Evolutionary conservation across 495 filamentous ascomycete genomes (phyloP), one percentile per base, ranked within the genome.

Genomic region (Neurospora sp.): DNA sequence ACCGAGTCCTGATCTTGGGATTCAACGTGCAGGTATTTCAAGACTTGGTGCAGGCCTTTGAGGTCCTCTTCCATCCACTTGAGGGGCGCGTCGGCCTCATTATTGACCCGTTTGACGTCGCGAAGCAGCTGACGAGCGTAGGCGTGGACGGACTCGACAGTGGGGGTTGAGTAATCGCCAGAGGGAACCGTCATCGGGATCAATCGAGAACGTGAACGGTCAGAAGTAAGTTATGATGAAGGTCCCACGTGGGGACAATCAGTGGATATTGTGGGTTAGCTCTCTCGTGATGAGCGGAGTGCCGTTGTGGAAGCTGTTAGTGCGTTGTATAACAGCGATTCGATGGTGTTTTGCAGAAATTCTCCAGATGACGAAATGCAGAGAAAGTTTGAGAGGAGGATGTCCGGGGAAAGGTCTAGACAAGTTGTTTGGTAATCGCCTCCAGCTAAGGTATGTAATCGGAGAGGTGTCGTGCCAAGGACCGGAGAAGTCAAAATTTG

Each of bases 11-110:
- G 78, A 69, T 86, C 85, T 72, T 84, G 81, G 71, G 80, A 79
- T 75, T 89, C 86, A 70, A 81, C 79, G 59, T 83, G 83, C 5
- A 90, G 81, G 70, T 88, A 82, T 40, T 83, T 81, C 11, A 89
- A 79, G 7, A 82, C 84, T 4, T 79, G 83, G 70, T 86, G 81
- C 24, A 90, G 77, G 73, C 77, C 78, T 74, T 81, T 82, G 69
- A 88, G 80, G 40, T 80, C 77, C 37, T 75, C 71, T 17, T 83
- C 77, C 70, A 83, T 76, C 80, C 38, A 85, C 82, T 34, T 80
- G 79, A 17, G 83, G 76, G 31, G 76, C 74, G 34, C 78, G 77
- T 45, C 81, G 77, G 38, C 83, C 81, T 39, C 83, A 78, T 74
- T 82, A 82, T 36, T 66, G 54, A 28, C 54, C 0, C 54, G 54